A percentile compares a stretch with the other conserved stretches of the same genome.
Evolutionary conservation across 2,329 filamentous ascomycete genomes (phyloP).

Genomic region (Pezicula carpinea): DNA sequence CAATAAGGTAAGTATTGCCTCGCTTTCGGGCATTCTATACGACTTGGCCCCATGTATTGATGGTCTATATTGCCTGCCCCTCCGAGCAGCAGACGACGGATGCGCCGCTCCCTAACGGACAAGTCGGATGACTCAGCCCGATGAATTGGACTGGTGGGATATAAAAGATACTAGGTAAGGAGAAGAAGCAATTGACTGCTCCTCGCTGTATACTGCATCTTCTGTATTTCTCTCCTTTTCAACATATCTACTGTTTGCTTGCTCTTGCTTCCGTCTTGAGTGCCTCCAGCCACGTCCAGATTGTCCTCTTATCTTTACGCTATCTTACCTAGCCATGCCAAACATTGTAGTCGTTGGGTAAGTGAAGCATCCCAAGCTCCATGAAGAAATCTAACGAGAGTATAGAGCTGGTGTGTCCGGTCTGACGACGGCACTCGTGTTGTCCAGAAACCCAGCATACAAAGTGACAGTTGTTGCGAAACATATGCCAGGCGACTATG

Average conservation of each 20-base stretch:
- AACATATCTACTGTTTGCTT: not conserved
- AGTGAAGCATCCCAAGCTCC: conserved; percentile 7
- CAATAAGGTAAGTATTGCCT: too few species aligned
- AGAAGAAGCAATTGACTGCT: too few species aligned
- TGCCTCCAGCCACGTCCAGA: not conserved
- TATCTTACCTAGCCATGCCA: conserved; percentile 29
- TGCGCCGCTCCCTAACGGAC: too few species aligned
- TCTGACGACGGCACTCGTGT: conserved; percentile 58
- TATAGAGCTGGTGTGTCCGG: conserved; percentile 60
- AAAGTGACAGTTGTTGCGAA: conserved; percentile 72
- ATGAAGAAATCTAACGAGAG: not conserved
- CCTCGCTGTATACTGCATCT: not conserved
- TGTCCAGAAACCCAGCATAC: conserved; percentile 51
- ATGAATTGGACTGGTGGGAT: too few species aligned
- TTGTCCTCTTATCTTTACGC: not conserved
- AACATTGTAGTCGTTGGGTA: conserved; percentile 35
- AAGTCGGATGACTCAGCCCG: too few species aligned
- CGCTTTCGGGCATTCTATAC: too few species aligned
- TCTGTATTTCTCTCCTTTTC: too few species aligned
- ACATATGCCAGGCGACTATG: conserved; percentile 91
- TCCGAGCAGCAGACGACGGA: too few species aligned
- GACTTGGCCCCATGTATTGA: too few species aligned
- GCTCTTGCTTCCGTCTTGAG: not conserved
- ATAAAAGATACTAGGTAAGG: too few species aligned
- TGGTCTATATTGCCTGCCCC: too few species aligned